phyloP scores from a whole-genome alignment of 1,139 yeast species.

The Taphrina pruni region DNA sequence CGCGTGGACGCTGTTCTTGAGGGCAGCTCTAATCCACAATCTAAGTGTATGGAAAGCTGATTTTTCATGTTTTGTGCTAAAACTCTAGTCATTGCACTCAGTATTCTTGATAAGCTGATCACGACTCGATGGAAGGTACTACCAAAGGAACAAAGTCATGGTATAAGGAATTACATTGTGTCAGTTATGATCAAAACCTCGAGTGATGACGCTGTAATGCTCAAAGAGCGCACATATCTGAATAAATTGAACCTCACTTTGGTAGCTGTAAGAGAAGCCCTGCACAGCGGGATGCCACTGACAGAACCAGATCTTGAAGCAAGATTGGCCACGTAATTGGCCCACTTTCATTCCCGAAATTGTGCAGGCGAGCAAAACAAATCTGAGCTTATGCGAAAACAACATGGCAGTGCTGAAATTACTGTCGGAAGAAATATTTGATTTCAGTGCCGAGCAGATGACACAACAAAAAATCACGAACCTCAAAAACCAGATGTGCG shows the following conservation, averaged over 20 bases:
- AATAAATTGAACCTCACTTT: slow-evolving; percentile 92
- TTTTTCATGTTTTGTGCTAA: not conserved
- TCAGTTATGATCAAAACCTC: slow-evolving; percentile 92
- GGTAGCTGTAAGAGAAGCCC: slow-evolving; percentile 54
- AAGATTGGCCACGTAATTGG: slow-evolving; percentile 99
- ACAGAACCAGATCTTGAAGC: slow-evolving; percentile 73
- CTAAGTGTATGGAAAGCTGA: slow-evolving; percentile 65
- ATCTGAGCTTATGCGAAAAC: slow-evolving; percentile 93
- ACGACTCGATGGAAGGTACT: slow-evolving; percentile 92
- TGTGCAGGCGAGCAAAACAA: slow-evolving; percentile 79
- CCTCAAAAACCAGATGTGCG: slow-evolving; percentile 80
- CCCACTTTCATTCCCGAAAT: slow-evolving; percentile 95
- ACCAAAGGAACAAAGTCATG: slow-evolving; percentile 77
- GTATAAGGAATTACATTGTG: slow-evolving; percentile 90
- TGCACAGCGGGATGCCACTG: not conserved
- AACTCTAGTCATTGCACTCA: slow-evolving; percentile 66
- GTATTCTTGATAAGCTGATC: slow-evolving; percentile 86
- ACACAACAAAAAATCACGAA: slow-evolving; percentile 91
- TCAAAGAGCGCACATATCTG: slow-evolving; percentile 77
- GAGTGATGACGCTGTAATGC: slow-evolving; percentile 79
- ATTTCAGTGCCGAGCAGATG: slow-evolving; percentile 90
- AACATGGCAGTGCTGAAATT: slow-evolving; percentile 90
- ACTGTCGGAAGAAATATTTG: slow-evolving; percentile 94
- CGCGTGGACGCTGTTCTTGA: slow-evolving; percentile 89
- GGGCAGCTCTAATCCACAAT: slow-evolving; percentile 75